Evolutionary conservation across 1,284 basidiomycete genomes (phyloP), one percentile per base, ranked within the genome.

Genomic region (Heterobasidion annosum): DNA sequence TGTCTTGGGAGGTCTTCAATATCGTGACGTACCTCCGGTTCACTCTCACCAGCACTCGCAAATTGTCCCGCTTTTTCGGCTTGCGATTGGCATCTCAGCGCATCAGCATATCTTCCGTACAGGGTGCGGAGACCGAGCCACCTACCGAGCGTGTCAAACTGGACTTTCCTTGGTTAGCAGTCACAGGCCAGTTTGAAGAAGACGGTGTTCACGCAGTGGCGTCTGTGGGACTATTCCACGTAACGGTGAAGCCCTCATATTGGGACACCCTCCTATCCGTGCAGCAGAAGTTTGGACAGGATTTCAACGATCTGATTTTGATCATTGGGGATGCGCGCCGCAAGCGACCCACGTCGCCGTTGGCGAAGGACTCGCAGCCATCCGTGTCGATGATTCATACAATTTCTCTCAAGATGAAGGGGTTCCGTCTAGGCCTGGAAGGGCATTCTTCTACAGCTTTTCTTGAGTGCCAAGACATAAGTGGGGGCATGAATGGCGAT

Each of bases 251-350:
- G 61, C 87, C 88, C 5, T 81, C 81, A 1, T 82, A 91, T 60
- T 84, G 88, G 80, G 91, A 93, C 62, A 86, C 85, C 7, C 67
- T 92, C 3, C 74, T 92, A 1, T 80, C 79, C 1, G 84, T 93
- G 10, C 88, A 91, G 62, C 85, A 89, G 60, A 91, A 91, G 62
- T 92, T 91, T 57, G 90, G 87, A 7, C 83, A 86, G 62, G 91
- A 93, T 67, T 88, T 92, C 68, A 87, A 86, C 59, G 91, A 93
- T 59, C 72, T 93, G 32, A 68, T 92, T 9, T 70, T 77, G 43
- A 67, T 89, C 54, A 72, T 86, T 33, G 79, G 78, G 56, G 76
- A 88, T 62, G 82, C 77, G 18, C 78, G 80, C 32, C 65, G 65
- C 43, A 79, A 73, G 59, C 67, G 63, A 47, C 54, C 68, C 12